Percentiles rank a stretch among this genome's conserved stretches.
These are phyloP conservation scores for Verticillium nonalfalfae DNA, from an alignment of 2,329 filamentous ascomycete species.

Conservation along the genomic window DNA sequence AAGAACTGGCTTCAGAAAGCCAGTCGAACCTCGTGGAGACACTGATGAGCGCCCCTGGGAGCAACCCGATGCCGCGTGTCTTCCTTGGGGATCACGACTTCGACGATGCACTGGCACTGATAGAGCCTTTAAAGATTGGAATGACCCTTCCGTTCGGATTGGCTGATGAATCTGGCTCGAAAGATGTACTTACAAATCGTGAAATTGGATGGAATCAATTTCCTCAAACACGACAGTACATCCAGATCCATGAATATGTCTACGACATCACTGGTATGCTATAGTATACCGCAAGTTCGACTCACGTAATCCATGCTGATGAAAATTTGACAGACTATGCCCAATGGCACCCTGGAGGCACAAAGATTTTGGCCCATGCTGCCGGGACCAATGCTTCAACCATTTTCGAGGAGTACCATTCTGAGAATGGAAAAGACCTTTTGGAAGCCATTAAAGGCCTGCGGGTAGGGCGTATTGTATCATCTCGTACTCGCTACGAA, in stretches of 20 bases:
- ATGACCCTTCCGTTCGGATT: background rate
- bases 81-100: background rate
- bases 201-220: slow-evolving; percentile 4
- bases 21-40: background rate
- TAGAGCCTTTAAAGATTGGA: slow-evolving; percentile 1
- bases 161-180: background rate
- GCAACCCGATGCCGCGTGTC: slow-evolving; percentile 4
- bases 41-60: background rate
- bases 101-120: background rate
- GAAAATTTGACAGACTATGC: slow-evolving; percentile 5
- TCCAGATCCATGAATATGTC: slow-evolving; percentile 4
- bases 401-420: slow-evolving; percentile 5
- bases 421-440: background rate
- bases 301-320: background rate
- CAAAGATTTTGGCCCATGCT: background rate
- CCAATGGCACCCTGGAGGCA: slow-evolving; percentile 10
- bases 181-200: background rate
- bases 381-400: slow-evolving; percentile 8
- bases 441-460: slow-evolving; percentile 1
- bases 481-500: background rate
- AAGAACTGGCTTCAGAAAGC: background rate
- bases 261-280: slow-evolving; percentile 10
- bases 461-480: slow-evolving; percentile 1
- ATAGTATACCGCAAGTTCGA: background rate
- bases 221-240: slow-evolving; percentile 3